Evolutionary conservation across 2,329 filamentous ascomycete species (phyloP).

Genomic region (Balansia obtecta): DNA sequence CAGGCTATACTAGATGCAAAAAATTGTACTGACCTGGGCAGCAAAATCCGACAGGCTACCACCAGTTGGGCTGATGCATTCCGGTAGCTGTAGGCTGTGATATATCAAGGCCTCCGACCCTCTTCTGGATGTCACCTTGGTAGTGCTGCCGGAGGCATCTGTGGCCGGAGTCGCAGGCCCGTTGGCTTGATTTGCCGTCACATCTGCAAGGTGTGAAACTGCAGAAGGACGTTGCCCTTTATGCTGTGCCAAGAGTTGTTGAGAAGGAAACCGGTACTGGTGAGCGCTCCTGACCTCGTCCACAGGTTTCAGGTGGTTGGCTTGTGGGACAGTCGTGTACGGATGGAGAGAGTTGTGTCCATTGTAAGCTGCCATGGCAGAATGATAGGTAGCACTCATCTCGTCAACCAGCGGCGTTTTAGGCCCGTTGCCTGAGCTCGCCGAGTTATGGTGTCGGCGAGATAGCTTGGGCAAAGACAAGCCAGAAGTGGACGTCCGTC

Average conservation of each 20-base stretch:
- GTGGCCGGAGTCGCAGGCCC: constrained; percentile 26
- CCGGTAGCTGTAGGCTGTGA: constrained; percentile 58
- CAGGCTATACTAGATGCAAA: background rate
- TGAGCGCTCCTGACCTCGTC: constrained; percentile 22
- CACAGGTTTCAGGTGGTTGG: constrained; percentile 18
- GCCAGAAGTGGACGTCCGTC: constrained; percentile 9
- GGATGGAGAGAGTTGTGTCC: constrained; percentile 27
- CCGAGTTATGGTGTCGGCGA: constrained; percentile 10
- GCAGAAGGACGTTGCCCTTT: constrained; percentile 1
- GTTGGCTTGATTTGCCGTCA: constrained; percentile 21
- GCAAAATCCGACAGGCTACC: constrained; percentile 74
- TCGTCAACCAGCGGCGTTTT: constrained; percentile 38
- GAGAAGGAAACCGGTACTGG: constrained; percentile 19
- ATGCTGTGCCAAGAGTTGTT: constrained; percentile 11
- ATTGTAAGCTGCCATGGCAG: constrained; percentile 34
- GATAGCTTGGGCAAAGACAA: constrained; percentile 14
- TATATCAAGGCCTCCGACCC: constrained; percentile 35
- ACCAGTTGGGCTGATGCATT: constrained; percentile 61
- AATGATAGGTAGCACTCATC: constrained; percentile 41
- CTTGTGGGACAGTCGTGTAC: constrained; percentile 25
- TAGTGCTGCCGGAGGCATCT: constrained; percentile 15
- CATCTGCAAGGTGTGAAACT: constrained; percentile 3
- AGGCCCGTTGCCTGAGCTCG: constrained; percentile 25
- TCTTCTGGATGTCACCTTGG: constrained; percentile 20
- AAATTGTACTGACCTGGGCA: constrained; percentile 50